A percentile compares a stretch with the other conserved stretches of the same genome.
These are phyloP conservation scores for Penicillium rolfsii DNA, from an alignment of 2,329 filamentous ascomycete species.

Conservation along the genomic window DNA sequence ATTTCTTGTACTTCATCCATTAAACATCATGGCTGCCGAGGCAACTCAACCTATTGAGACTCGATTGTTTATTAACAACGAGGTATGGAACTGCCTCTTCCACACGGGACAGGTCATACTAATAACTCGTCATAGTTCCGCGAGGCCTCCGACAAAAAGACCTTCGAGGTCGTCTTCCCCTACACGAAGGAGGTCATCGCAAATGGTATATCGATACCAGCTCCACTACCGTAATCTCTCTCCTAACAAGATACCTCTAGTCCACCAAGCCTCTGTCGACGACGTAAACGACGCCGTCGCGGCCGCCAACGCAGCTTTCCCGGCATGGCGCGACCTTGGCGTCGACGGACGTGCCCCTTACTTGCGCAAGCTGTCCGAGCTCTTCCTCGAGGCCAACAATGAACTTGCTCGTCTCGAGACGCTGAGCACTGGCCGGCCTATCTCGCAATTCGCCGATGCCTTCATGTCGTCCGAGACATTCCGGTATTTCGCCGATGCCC, in stretches of 20 bases:
- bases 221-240: not conserved
- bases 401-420: slow-evolving; percentile 43
- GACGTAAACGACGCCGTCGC: slow-evolving; percentile 44
- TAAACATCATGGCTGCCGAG: slow-evolving; percentile 17
- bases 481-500: slow-evolving; percentile 34
- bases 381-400: slow-evolving; percentile 34
- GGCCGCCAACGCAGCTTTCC: slow-evolving; percentile 44
- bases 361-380: slow-evolving; percentile 38
- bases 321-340: slow-evolving; percentile 43
- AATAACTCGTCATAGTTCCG: slow-evolving; percentile 22
- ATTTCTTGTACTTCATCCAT: not conserved
- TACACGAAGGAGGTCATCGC: slow-evolving; percentile 35
- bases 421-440: slow-evolving; percentile 41
- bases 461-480: slow-evolving; percentile 27
- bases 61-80: slow-evolving; percentile 39
- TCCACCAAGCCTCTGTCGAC: slow-evolving; percentile 37
- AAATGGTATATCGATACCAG: slow-evolving; percentile 25
- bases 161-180: slow-evolving; percentile 37
- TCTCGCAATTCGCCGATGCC: slow-evolving; percentile 35
- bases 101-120: slow-evolving; percentile 12
- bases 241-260: slow-evolving; percentile 19
- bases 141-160: slow-evolving; percentile 32
- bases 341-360: slow-evolving; percentile 36
- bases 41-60: slow-evolving; percentile 33
- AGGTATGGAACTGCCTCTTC: slow-evolving; percentile 22